Percentiles rank a stretch among this genome's conserved stretches.
Conservation (phyloP, 2,329 filamentous ascomycete species). For the Lasiodiplodia gonubiensis region DNA sequence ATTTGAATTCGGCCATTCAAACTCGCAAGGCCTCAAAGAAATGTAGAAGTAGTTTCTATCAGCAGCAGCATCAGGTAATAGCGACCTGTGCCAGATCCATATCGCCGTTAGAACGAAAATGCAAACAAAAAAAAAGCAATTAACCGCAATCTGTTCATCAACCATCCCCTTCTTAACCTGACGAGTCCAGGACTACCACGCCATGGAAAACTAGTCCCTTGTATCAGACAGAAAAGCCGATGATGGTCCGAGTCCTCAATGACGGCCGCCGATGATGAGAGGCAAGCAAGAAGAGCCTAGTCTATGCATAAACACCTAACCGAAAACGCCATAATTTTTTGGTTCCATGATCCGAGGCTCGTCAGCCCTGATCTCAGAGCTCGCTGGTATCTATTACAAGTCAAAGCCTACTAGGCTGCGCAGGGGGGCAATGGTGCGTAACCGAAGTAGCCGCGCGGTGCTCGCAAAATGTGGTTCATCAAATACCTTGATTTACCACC, state of each 20-base stretch:
- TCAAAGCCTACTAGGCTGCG: constrained; percentile 23
- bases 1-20: neutral
- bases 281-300: constrained; percentile 3
- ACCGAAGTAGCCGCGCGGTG: constrained; percentile 8
- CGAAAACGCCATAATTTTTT: constrained; percentile 27
- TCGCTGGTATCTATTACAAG: constrained; percentile 22
- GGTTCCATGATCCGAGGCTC: constrained; percentile 12
- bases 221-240: constrained; percentile 3
- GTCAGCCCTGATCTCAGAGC: constrained; percentile 12
- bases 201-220: neutral
- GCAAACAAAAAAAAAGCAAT: neutral
- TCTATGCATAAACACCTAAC: constrained; percentile 28
- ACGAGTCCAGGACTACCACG: neutral
- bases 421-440: constrained; percentile 7
- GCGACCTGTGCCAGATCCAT: constrained; percentile 5
- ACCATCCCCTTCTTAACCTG: constrained; percentile 2
- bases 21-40: neutral
- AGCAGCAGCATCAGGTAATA: neutral
- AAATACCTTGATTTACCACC: constrained; percentile 42
- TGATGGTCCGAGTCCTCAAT: neutral
- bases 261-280: constrained; percentile 9
- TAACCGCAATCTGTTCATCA: constrained; percentile 13
- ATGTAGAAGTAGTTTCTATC: constrained; percentile 11
- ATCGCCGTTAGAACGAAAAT: neutral
- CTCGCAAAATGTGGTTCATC: constrained; percentile 4